These are phyloP conservation scores for Tricholomella constricta DNA, from an alignment of 768 basidiomycete genomes.

Conservation along the genomic window DNA sequence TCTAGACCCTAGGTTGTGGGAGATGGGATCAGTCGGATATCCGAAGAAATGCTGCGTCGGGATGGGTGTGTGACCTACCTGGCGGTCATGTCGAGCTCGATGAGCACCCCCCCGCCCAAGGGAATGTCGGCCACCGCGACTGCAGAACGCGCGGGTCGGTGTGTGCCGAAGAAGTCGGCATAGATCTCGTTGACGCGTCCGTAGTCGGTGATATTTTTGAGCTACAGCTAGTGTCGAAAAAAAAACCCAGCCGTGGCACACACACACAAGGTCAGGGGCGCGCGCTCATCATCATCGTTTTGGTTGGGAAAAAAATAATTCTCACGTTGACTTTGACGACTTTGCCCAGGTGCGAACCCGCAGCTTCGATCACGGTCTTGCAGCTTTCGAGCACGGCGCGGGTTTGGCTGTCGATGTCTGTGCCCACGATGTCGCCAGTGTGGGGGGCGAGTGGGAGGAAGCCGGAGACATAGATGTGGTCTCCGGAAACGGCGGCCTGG, in stretches of 20 bases:
- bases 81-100: slow-evolving; percentile 2
- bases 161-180: slow-evolving; percentile 9
- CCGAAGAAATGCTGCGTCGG: no score
- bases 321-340: slow-evolving; percentile 14
- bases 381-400: slow-evolving; percentile 3
- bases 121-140: slow-evolving; percentile 5
- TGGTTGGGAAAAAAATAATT: no score
- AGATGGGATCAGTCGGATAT: no score
- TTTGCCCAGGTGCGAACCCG: slow-evolving; percentile 9
- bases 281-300: no score
- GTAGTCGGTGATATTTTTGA: slow-evolving; percentile 12
- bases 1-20: no score
- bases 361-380: slow-evolving; percentile 6
- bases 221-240: slow-evolving; percentile 6
- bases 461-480: slow-evolving; percentile 15
- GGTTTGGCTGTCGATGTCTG: slow-evolving; percentile 9
- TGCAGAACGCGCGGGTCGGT: slow-evolving; percentile 4
- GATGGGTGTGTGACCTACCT: slow-evolving; percentile 4
- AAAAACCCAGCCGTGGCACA: no score
- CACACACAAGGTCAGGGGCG: no score
- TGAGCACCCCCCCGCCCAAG: neutral
- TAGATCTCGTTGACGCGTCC: slow-evolving; percentile 4
- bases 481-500: slow-evolving; percentile 10
- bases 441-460: slow-evolving; percentile 10
- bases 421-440: slow-evolving; percentile 5